Evolutionary conservation across 495 filamentous ascomycete genomes (phyloP).

Genomic region (Xylaria castorea): DNA sequence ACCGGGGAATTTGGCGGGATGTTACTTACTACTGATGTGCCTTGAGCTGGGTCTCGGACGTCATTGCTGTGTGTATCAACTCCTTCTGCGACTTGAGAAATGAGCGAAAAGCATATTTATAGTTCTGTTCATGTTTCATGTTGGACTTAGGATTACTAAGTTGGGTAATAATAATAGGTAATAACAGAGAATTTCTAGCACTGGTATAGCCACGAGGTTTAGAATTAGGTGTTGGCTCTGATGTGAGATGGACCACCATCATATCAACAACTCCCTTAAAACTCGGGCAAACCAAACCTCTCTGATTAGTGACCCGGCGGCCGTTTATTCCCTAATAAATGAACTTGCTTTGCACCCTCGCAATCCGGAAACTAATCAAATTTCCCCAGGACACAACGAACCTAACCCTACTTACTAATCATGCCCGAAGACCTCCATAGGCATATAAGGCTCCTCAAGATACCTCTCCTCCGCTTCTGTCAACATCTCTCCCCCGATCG

Average conservation of each 20-base stretch:
- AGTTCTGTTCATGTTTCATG: neutral
- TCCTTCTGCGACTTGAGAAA: too few species aligned
- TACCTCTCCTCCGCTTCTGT: too few species aligned
- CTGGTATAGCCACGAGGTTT: neutral
- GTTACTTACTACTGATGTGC: conserved; percentile 35
- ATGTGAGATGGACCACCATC: neutral
- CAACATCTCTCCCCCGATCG: too few species aligned
- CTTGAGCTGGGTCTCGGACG: neutral
- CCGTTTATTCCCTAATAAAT: too few species aligned
- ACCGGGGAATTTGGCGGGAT: conserved; percentile 37
- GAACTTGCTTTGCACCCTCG: too few species aligned
- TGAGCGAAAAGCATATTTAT: neutral
- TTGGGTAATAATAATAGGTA: neutral
- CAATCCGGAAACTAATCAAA: too few species aligned
- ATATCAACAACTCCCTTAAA: neutral
- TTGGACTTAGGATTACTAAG: neutral
- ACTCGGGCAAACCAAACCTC: neutral
- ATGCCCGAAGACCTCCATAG: too few species aligned
- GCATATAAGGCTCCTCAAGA: too few species aligned
- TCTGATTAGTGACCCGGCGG: too few species aligned
- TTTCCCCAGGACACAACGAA: too few species aligned
- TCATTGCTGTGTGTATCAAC: neutral
- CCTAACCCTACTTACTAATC: too few species aligned
- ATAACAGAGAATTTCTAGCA: neutral
- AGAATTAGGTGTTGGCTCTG: neutral